phyloP scores from a whole-genome alignment of 2,329 filamentous ascomycete species.

The Monosporascus sp. region DNA sequence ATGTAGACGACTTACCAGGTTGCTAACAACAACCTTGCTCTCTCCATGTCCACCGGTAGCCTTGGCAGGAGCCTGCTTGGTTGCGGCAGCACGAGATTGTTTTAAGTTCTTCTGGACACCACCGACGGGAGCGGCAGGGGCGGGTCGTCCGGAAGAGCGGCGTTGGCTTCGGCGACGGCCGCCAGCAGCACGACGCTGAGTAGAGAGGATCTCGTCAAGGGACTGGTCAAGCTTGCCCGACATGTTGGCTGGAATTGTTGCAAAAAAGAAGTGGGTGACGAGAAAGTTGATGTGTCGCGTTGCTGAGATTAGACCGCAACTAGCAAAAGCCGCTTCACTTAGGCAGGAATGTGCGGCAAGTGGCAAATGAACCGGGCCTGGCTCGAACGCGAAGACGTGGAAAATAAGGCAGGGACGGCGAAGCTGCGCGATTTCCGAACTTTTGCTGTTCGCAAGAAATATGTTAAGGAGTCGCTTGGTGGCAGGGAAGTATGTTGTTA shows the following conservation, averaged over 20 bases:
- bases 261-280: not conserved
- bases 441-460: not conserved
- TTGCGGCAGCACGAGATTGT: constrained; percentile 50
- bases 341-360: not conserved
- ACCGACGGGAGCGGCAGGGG: constrained; percentile 67
- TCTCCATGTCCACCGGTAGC: constrained; percentile 59
- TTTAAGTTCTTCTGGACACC: constrained; percentile 78
- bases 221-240: constrained; percentile 94
- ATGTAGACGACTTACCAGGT: constrained; percentile 64
- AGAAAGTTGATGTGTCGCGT: not conserved
- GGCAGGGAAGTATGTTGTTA: not conserved
- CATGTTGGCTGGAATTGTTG: constrained; percentile 51
- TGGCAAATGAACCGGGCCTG: not conserved
- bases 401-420: too few relatives aligned
- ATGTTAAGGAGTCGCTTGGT: not conserved
- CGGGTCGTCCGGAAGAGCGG: constrained; percentile 46
- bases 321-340: not conserved
- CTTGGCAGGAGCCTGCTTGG: constrained; percentile 61
- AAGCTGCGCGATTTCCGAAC: too few relatives aligned
- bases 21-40: constrained; percentile 98
- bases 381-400: not conserved
- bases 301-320: not conserved
- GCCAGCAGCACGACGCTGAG: constrained; percentile 55
- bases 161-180: constrained; percentile 46
- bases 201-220: constrained; percentile 94